Conservation (phyloP, 2,329 filamentous ascomycete genomes). For the Leptosphaerulina australis region DNA sequence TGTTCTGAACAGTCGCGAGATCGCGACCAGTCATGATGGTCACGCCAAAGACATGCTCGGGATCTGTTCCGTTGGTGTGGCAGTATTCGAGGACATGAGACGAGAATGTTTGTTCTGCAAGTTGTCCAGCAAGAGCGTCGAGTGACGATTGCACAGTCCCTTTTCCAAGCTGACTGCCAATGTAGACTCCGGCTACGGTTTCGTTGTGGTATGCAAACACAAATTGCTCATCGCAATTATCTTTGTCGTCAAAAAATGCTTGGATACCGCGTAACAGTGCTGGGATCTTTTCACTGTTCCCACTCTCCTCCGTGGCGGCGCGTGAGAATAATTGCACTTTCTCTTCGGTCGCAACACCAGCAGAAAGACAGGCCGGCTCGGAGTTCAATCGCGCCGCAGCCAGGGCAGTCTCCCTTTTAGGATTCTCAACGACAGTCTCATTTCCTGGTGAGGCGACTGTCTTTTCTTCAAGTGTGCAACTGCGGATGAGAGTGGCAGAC, state of each 20-base stretch:
- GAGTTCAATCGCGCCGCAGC: too few species aligned
- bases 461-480: too few species aligned
- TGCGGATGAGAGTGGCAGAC: too few species aligned
- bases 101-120: not conserved
- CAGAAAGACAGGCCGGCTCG: too few species aligned
- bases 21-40: not conserved
- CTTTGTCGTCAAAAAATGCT: not conserved
- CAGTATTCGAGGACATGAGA: not conserved
- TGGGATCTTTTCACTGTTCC: not conserved
- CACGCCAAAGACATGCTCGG: not conserved
- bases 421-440: too few species aligned
- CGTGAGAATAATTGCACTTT: not conserved
- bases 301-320: too few species aligned
- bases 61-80: not conserved
- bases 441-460: too few species aligned
- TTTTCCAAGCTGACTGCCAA: not conserved
- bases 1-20: not conserved
- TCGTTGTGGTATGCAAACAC: slow-evolving; percentile 3
- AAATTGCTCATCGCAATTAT: slow-evolving; percentile 5
- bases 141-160: not conserved
- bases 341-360: too few species aligned
- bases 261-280: not conserved
- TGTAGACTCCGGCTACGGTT: not conserved
- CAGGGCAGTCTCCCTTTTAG: too few species aligned
- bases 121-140: not conserved